Conservation (phyloP, 2,329 filamentous ascomycete species). For the Penicillium rolfsii region DNA sequence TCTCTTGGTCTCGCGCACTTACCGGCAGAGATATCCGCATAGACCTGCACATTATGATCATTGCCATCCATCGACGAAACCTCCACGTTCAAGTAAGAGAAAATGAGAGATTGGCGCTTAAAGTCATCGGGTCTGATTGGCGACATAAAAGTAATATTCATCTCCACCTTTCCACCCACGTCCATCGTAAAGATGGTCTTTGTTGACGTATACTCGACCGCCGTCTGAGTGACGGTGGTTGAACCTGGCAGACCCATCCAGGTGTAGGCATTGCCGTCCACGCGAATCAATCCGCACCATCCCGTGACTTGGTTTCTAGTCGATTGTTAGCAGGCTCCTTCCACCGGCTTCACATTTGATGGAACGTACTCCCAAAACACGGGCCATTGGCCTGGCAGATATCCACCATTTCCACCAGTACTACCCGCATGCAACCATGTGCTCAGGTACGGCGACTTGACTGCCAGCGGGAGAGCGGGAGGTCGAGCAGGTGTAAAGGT, state of each 20-base stretch:
- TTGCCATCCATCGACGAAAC: conserved; percentile 65
- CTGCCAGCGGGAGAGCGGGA: conserved; percentile 71
- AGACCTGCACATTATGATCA: conserved; percentile 68
- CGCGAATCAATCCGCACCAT: conserved; percentile 71
- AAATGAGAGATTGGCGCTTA: conserved; percentile 68
- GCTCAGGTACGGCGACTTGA: conserved; percentile 74
- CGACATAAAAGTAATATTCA: conserved; percentile 72
- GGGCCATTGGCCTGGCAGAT: conserved; percentile 70
- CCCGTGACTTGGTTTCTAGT: conserved; percentile 60
- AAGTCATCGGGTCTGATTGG: conserved; percentile 70
- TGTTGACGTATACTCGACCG: conserved; percentile 72
- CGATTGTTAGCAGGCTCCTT: conserved; percentile 20
- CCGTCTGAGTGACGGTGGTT: conserved; percentile 58
- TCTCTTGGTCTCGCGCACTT: conserved; percentile 31
- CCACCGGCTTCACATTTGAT: conserved; percentile 32
- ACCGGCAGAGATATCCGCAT: conserved; percentile 73
- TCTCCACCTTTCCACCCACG: conserved; percentile 61
- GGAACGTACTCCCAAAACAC: conserved; percentile 64
- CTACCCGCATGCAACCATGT: conserved; percentile 68
- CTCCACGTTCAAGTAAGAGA: conserved; percentile 70
- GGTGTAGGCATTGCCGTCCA: conserved; percentile 66
- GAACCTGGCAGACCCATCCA: conserved; percentile 67
- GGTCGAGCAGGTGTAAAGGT: conserved; percentile 67
- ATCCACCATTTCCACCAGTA: conserved; percentile 65
- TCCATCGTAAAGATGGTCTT: conserved; percentile 70